Percentiles rank a stretch among this genome's conserved stretches.
Conservation (phyloP, 192 early-diverging fungal species). For the Funneliformis geosporum region DNA sequence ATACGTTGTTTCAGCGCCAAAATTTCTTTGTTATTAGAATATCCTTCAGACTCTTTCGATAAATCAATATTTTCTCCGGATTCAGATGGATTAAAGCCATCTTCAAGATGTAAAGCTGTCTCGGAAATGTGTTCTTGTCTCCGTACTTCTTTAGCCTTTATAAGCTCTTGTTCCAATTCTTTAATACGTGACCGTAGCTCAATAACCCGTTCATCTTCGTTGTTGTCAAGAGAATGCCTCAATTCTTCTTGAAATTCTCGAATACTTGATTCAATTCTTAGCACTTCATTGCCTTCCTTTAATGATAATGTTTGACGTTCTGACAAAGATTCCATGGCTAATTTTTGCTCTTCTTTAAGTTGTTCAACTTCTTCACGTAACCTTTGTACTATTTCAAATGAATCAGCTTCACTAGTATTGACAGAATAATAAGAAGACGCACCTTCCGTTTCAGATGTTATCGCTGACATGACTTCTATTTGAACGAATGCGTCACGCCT, state of each 20-base stretch:
- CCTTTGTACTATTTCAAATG: slow-evolving; percentile 21
- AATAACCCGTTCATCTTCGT: neutral
- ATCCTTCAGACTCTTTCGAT: neutral
- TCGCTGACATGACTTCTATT: slow-evolving; percentile 23
- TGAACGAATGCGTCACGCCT: slow-evolving; percentile 19
- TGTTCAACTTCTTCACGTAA: slow-evolving; percentile 26
- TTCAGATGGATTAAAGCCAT: neutral
- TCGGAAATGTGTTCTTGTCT: slow-evolving; percentile 6
- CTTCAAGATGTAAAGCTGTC: slow-evolving; percentile 8
- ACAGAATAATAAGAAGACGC: neutral
- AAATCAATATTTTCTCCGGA: neutral
- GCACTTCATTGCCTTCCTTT: neutral
- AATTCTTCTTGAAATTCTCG: neutral
- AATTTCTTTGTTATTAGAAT: neutral
- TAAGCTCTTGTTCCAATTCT: slow-evolving; percentile 9
- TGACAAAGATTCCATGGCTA: slow-evolving; percentile 4
- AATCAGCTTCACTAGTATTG: slow-evolving; percentile 8
- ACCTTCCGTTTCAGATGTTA: slow-evolving; percentile 8
- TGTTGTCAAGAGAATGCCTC: neutral
- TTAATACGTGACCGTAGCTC: slow-evolving; percentile 8
- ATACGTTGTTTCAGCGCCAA: neutral
- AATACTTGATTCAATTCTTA: neutral
- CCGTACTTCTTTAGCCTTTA: neutral
- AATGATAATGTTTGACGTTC: neutral
- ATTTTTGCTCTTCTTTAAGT: slow-evolving; percentile 18